Percentiles rank a stretch among this genome's conserved stretches.
Evolutionary conservation across 306 rosid species (phyloP).

Genomic region (Luffa aegyptiaca): DNA sequence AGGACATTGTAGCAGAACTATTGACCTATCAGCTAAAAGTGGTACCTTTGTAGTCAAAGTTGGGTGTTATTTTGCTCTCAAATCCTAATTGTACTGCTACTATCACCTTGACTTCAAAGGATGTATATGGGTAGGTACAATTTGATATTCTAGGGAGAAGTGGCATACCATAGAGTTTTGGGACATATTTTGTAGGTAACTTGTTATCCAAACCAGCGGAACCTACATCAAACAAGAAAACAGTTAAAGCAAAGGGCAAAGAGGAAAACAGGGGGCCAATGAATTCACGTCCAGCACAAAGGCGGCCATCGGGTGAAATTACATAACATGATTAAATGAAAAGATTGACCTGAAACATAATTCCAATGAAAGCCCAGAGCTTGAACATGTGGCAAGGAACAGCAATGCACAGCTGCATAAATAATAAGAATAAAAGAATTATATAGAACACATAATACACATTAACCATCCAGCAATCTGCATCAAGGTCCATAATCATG

Average conservation of each 20-base stretch:
- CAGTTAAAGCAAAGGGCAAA: neutral
- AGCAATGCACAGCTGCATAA: conserved; percentile 79
- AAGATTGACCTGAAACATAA: conserved; percentile 70
- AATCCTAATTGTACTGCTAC: neutral
- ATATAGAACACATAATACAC: neutral
- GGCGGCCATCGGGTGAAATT: neutral
- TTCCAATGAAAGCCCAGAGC: conserved; percentile 85
- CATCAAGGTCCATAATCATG: neutral
- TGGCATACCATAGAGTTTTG: conserved; percentile 71
- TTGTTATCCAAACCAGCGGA: conserved; percentile 78
- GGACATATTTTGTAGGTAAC: conserved; percentile 63
- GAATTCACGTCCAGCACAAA: neutral
- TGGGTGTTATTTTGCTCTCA: neutral
- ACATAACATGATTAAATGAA: neutral
- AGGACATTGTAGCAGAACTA: too few relatives aligned
- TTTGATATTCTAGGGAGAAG: conserved; percentile 1
- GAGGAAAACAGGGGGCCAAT: neutral
- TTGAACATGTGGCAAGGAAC: conserved; percentile 96
- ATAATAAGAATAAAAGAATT: neutral
- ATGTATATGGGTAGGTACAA: neutral
- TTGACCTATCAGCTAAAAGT: neutral
- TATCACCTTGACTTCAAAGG: neutral
- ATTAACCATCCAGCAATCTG: neutral
- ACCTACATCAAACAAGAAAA: conserved; percentile 29
- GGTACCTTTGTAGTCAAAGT: neutral